Conservation (phyloP, 495 filamentous ascomycete genomes). For the Monascus purpureus region DNA sequence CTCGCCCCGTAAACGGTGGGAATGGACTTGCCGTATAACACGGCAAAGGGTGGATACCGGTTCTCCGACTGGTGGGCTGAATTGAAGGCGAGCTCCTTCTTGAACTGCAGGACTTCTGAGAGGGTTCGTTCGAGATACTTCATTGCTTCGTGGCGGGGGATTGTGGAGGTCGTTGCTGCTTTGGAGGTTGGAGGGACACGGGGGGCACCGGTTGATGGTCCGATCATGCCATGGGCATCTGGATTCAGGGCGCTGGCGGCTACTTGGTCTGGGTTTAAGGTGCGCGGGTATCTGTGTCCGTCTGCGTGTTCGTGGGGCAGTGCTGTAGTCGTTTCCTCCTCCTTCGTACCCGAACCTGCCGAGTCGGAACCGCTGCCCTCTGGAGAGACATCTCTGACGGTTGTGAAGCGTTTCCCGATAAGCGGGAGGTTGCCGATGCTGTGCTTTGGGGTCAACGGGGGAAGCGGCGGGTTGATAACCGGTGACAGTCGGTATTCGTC, state of each 20-base stretch:
- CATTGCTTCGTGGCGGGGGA: slow-evolving; percentile 40
- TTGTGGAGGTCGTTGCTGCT: slow-evolving; percentile 28
- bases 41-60: slow-evolving; percentile 63
- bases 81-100: slow-evolving; percentile 50
- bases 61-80: slow-evolving; percentile 46
- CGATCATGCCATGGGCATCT: slow-evolving; percentile 25
- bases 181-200: slow-evolving; percentile 16
- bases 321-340: neutral
- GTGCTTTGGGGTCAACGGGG: slow-evolving; percentile 16
- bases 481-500: slow-evolving; percentile 66
- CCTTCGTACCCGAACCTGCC: too few relatives aligned
- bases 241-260: neutral
- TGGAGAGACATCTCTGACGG: slow-evolving; percentile 12
- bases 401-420: slow-evolving; percentile 25
- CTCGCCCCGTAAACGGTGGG: slow-evolving; percentile 74
- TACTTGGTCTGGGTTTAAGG: too few relatives aligned
- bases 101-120: slow-evolving; percentile 55
- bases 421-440: slow-evolving; percentile 34
- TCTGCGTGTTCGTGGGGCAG: neutral
- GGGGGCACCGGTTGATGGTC: slow-evolving; percentile 14
- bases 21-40: slow-evolving; percentile 80
- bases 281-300: neutral
- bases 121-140: slow-evolving; percentile 70
- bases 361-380: slow-evolving; percentile 9
- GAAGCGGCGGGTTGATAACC: slow-evolving; percentile 51